Evolutionary conservation across 192 early-diverging fungal genomes (phyloP).

Genomic region (Coemansia sp.): DNA sequence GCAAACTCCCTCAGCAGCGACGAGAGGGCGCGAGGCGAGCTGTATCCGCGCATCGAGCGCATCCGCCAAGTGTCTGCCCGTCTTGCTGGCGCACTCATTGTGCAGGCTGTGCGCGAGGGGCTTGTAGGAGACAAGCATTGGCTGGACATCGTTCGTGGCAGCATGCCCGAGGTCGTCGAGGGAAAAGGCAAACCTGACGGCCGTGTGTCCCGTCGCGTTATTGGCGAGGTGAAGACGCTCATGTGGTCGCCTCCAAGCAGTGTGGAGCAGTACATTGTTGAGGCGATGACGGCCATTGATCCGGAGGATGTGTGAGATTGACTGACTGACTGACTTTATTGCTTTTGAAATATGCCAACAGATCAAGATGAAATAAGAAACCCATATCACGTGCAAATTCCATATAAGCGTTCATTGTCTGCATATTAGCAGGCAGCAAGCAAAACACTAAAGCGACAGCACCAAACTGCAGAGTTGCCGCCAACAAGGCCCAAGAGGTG

Average conservation of each 20-base stretch:
- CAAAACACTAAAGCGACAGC: background rate
- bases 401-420: background rate
- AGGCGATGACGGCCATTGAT: constrained; percentile 38
- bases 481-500: too few species aligned
- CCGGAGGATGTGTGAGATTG: constrained; percentile 30
- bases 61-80: constrained; percentile 82
- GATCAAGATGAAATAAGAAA: background rate
- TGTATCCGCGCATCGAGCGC: constrained; percentile 81
- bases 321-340: background rate
- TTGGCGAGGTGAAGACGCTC: constrained; percentile 47
- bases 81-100: constrained; percentile 76
- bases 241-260: constrained; percentile 49
- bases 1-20: constrained; percentile 70
- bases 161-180: constrained; percentile 14
- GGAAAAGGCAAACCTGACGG: constrained; percentile 14
- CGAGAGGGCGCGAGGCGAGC: constrained; percentile 64
- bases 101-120: constrained; percentile 61
- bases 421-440: background rate
- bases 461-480: background rate
- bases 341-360: background rate
- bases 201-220: constrained; percentile 27
- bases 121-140: constrained; percentile 40
- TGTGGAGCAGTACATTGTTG: constrained; percentile 54
- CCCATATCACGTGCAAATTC: background rate
- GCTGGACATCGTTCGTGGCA: constrained; percentile 21